Percentiles rank a stretch among this genome's conserved stretches.
Conservation (phyloP, 495 filamentous ascomycete genomes). For the Podospora comata region DNA sequence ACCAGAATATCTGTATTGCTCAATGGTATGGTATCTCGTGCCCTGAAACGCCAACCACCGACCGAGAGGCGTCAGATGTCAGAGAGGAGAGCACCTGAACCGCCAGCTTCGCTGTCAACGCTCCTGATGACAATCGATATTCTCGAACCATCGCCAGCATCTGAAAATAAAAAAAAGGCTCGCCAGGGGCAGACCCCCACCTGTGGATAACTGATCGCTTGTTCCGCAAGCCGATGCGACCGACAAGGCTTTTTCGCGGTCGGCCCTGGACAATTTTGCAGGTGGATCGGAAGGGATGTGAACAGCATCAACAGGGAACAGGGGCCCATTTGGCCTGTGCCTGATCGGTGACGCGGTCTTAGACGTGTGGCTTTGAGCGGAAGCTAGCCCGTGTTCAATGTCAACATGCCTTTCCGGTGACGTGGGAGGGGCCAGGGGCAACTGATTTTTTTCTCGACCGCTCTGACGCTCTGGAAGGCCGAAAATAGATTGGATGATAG, state of each 20-base stretch:
- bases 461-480: not conserved
- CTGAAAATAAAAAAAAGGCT: not conserved
- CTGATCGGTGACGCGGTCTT: constrained; percentile 6
- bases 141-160: not conserved
- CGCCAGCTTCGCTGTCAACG: not conserved
- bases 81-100: not conserved
- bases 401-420: constrained; percentile 1
- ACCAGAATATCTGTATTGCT: not conserved
- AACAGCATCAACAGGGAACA: constrained; percentile 8
- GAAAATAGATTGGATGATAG: constrained; percentile 9
- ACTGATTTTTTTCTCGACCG: not conserved
- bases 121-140: not conserved
- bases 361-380: constrained; percentile 8
- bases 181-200: constrained; percentile 1
- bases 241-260: not conserved
- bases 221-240: not conserved
- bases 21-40: not conserved
- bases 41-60: not conserved
- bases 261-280: constrained; percentile 7
- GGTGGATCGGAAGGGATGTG: constrained; percentile 5
- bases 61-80: not conserved
- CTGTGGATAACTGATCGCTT: not conserved
- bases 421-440: constrained; percentile 4
- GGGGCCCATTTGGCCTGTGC: constrained; percentile 5
- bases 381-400: not conserved